Conservation (phyloP, 2,329 filamentous ascomycete species). For the Parafenestella ontariensis region DNA sequence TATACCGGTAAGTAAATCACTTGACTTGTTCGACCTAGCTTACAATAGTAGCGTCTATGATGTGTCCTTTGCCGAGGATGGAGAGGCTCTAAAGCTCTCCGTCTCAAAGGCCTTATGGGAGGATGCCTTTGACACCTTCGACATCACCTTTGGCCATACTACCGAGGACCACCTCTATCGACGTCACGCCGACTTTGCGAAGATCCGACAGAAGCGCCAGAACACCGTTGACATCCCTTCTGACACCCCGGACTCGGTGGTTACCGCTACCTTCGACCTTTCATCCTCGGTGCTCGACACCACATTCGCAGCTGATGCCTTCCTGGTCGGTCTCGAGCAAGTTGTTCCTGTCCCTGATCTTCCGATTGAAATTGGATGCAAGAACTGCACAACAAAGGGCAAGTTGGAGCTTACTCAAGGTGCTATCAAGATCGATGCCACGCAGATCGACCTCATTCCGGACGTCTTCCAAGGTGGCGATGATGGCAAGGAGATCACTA, state of each 20-base stretch:
- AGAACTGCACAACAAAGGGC: constrained; percentile 44
- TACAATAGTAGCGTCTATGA: constrained; percentile 27
- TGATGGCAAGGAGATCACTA: constrained; percentile 31
- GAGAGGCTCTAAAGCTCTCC: constrained; percentile 33
- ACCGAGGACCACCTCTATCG: constrained; percentile 38
- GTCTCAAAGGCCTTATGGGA: constrained; percentile 35
- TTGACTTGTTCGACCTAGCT: not conserved
- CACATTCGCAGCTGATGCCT: constrained; percentile 29
- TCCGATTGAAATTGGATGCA: constrained; percentile 45
- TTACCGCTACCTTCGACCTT: constrained; percentile 30
- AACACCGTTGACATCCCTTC: constrained; percentile 24
- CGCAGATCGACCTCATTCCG: constrained; percentile 31
- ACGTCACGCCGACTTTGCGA: constrained; percentile 36
- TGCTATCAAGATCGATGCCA: constrained; percentile 34
- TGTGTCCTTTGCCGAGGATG: constrained; percentile 29
- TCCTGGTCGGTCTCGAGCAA: constrained; percentile 20
- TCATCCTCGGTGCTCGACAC: constrained; percentile 29
- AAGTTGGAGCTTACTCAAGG: constrained; percentile 41
- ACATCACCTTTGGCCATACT: constrained; percentile 44
- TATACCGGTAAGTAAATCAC: constrained; percentile 34
- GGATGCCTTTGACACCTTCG: constrained; percentile 38
- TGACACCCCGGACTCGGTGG: constrained; percentile 26
- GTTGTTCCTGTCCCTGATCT: constrained; percentile 22
- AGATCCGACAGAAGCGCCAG: constrained; percentile 23
- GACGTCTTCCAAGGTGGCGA: constrained; percentile 33